phyloP scores from a whole-genome alignment of 805 yeast genomes.

The Sungouiozyma intestinalis region DNA sequence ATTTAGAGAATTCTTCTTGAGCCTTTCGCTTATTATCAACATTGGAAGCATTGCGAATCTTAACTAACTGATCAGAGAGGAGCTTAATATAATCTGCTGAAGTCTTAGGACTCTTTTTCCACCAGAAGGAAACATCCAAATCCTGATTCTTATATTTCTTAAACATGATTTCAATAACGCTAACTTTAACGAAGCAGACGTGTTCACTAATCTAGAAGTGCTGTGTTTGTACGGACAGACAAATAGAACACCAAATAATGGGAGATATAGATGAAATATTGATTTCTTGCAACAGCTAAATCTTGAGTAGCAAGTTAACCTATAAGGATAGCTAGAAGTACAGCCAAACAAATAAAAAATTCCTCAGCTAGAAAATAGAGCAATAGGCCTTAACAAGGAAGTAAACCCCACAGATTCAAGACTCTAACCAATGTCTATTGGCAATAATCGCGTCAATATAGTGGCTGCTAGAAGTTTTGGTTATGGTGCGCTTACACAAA shows the following conservation, averaged over 20 bases:
- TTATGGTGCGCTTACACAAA: not conserved
- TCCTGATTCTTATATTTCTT: slow-evolving; percentile 25
- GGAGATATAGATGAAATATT: too few species aligned
- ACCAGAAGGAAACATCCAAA: slow-evolving; percentile 69
- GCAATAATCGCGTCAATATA: too few species aligned
- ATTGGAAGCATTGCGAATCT: slow-evolving; percentile 37
- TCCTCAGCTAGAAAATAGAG: not conserved
- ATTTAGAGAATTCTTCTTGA: slow-evolving; percentile 66
- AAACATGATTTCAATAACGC: slow-evolving; percentile 10
- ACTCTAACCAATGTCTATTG: not conserved
- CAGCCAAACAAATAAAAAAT: not conserved
- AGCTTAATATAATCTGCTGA: slow-evolving; percentile 75
- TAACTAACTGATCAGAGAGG: slow-evolving; percentile 60
- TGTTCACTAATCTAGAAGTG: not conserved
- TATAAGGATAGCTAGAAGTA: not conserved
- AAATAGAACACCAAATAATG: too few species aligned
- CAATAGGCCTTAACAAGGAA: not conserved
- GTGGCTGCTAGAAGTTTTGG: too few species aligned
- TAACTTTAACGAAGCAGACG: not conserved
- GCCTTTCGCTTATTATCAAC: slow-evolving; percentile 32
- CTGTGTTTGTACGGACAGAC: too few species aligned
- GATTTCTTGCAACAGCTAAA: not conserved
- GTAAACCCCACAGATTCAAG: not conserved
- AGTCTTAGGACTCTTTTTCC: slow-evolving; percentile 83
- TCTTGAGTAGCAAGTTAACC: too few species aligned